A percentile compares a stretch with the other conserved stretches of the same genome.
Evolutionary conservation across 2,329 filamentous ascomycete genomes (phyloP).

Genomic region (Curvularia spicifera): DNA sequence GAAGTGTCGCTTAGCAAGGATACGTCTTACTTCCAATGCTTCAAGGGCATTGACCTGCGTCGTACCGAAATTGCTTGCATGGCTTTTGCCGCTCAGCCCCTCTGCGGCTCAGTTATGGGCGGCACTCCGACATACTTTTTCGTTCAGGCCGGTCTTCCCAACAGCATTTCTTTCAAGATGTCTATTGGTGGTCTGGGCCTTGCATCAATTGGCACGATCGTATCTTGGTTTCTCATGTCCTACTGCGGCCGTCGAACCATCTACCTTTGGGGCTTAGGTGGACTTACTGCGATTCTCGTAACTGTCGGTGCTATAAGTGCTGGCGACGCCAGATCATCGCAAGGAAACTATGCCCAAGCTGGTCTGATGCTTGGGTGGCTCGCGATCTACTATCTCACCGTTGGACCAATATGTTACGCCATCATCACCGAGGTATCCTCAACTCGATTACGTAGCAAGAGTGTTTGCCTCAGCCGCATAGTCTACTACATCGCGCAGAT

Average conservation of each 20-base stretch:
- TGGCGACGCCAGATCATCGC: constrained; percentile 46
- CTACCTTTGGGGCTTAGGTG: constrained; percentile 70
- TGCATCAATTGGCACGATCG: constrained; percentile 67
- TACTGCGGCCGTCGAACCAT: constrained; percentile 76
- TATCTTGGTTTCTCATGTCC: constrained; percentile 78
- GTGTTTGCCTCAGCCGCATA: constrained; percentile 78
- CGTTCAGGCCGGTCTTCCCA: constrained; percentile 51
- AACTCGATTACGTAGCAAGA: constrained; percentile 82
- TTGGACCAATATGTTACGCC: constrained; percentile 86
- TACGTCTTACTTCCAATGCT: constrained; percentile 78
- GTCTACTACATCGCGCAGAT: constrained; percentile 70
- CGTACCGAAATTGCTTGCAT: constrained; percentile 73
- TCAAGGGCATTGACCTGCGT: constrained; percentile 69
- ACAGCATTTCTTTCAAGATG: constrained; percentile 49
- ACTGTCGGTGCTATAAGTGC: constrained; percentile 72
- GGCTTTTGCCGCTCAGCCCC: constrained; percentile 52
- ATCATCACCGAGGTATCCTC: constrained; percentile 83
- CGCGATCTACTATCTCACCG: constrained; percentile 78
- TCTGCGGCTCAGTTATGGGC: constrained; percentile 27
- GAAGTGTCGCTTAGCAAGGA: constrained; percentile 71
- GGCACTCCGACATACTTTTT: constrained; percentile 53
- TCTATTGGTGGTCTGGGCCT: constrained; percentile 61
- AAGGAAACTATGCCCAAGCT: constrained; percentile 46
- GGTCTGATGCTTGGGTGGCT: constrained; percentile 47
- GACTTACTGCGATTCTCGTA: constrained; percentile 70